Percentiles rank a stretch among this genome's conserved stretches.
These are phyloP conservation scores for Ustilago tritici DNA, from an alignment of 1,284 basidiomycete species.

Conservation along the genomic window DNA sequence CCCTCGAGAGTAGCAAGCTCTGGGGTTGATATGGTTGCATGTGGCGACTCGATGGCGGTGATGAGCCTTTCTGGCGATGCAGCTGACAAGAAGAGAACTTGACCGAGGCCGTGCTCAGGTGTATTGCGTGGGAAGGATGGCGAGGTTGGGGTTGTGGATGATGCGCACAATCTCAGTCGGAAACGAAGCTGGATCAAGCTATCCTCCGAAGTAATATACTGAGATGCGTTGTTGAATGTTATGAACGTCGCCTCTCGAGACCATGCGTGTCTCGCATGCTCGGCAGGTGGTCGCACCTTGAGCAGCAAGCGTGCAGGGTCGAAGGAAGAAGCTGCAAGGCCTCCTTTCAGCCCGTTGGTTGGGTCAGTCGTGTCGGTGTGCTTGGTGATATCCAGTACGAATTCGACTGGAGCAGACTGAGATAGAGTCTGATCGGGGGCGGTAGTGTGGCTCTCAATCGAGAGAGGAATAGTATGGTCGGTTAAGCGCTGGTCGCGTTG, in stretches of 20 bases:
- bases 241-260: slow-evolving; percentile 24
- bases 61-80: slow-evolving; percentile 22
- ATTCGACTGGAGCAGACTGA: slow-evolving; percentile 16
- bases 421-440: slow-evolving; percentile 9
- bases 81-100: slow-evolving; percentile 49
- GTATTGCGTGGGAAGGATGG: slow-evolving; percentile 6
- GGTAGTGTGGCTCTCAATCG: slow-evolving; percentile 20
- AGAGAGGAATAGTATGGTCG: slow-evolving; percentile 23
- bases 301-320: slow-evolving; percentile 38
- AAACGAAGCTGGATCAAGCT: slow-evolving; percentile 31
- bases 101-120: slow-evolving; percentile 3
- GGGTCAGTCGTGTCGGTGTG: background rate
- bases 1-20: slow-evolving; percentile 48
- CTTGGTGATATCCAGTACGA: slow-evolving; percentile 20
- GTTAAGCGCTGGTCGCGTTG: slow-evolving; percentile 18
- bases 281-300: slow-evolving; percentile 42
- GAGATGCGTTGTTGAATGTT: slow-evolving; percentile 15
- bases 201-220: slow-evolving; percentile 20
- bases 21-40: slow-evolving; percentile 23
- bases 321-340: slow-evolving; percentile 9
- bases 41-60: slow-evolving; percentile 23
- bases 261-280: slow-evolving; percentile 27
- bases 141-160: slow-evolving; percentile 18
- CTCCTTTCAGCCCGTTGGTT: background rate
- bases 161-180: slow-evolving; percentile 30